Conservation (phyloP, 129 eudicot species). For the Arctium lappa region DNA sequence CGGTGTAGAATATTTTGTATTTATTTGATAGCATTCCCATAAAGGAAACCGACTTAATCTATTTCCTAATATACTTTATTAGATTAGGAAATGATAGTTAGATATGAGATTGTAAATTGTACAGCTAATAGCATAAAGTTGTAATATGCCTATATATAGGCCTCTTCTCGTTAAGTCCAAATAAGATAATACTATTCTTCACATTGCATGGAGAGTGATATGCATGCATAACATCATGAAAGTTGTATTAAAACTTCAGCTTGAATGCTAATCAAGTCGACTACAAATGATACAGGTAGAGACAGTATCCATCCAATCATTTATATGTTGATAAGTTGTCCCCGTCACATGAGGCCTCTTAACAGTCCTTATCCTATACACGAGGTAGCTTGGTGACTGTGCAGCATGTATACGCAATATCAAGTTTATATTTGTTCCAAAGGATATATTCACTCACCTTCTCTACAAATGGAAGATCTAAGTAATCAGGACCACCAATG, state of each 20-base stretch:
- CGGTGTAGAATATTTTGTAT: no score
- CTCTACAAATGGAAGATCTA: constrained; percentile 85
- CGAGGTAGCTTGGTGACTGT: background rate
- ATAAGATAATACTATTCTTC: background rate
- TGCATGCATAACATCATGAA: background rate
- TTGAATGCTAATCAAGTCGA: background rate
- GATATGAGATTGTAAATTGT: background rate
- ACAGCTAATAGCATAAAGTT: background rate
- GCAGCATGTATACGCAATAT: background rate
- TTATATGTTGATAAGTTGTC: background rate
- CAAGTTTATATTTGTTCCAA: background rate
- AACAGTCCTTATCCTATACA: background rate
- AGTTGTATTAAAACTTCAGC: background rate
- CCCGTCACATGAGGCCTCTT: background rate
- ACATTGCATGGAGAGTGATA: background rate
- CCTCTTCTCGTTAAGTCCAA: background rate
- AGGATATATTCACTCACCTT: constrained; percentile 40
- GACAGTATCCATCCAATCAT: background rate
- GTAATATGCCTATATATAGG: background rate
- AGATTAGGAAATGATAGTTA: background rate
- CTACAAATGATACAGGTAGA: background rate
- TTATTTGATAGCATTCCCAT: no score
- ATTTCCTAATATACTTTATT: background rate
- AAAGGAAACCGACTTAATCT: background rate
- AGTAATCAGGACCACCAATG: constrained; percentile 84